Evolutionary conservation across 345 rosid species (phyloP).

Genomic region (Euphorbia pulcherrima): DNA sequence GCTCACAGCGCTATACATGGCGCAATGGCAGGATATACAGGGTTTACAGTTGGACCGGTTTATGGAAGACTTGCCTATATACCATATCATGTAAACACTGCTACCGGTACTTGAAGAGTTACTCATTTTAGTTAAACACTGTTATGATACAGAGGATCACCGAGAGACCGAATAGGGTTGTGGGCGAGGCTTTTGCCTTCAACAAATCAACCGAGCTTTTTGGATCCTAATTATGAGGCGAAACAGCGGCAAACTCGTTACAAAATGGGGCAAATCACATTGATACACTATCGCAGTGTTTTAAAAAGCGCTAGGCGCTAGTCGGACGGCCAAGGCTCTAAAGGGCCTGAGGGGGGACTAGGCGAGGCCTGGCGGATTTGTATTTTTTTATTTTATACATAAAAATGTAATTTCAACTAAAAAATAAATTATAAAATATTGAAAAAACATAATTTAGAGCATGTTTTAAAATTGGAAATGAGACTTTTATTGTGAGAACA

Average conservation of each 20-base stretch:
- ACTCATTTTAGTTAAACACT: background rate
- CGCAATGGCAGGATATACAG: conserved; percentile 28
- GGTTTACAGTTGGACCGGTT: conserved; percentile 23
- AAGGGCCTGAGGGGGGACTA: no score
- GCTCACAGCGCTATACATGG: conserved; percentile 29
- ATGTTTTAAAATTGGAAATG: no score
- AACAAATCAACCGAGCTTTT: conserved; percentile 77
- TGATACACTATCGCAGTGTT: no score
- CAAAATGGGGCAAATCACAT: conserved; percentile 1
- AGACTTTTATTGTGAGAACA: no score
- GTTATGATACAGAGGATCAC: conserved; percentile 48
- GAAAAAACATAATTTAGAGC: no score
- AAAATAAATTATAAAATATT: no score
- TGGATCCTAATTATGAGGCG: conserved; percentile 20
- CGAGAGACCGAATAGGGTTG: conserved; percentile 66
- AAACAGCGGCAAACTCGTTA: background rate
- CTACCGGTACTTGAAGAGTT: background rate
- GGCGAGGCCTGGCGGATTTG: no score
- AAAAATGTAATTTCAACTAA: no score
- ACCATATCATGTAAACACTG: conserved; percentile 16
- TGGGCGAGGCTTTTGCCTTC: conserved; percentile 80
- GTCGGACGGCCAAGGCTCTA: no score
- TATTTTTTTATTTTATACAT: no score
- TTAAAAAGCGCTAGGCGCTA: no score
- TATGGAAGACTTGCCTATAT: conserved; percentile 22